Percentiles rank a stretch among this genome's conserved stretches.
These are phyloP conservation scores for Microthlaspi erraticum DNA, from an alignment of 345 rosid genomes.

Conservation along the genomic window DNA sequence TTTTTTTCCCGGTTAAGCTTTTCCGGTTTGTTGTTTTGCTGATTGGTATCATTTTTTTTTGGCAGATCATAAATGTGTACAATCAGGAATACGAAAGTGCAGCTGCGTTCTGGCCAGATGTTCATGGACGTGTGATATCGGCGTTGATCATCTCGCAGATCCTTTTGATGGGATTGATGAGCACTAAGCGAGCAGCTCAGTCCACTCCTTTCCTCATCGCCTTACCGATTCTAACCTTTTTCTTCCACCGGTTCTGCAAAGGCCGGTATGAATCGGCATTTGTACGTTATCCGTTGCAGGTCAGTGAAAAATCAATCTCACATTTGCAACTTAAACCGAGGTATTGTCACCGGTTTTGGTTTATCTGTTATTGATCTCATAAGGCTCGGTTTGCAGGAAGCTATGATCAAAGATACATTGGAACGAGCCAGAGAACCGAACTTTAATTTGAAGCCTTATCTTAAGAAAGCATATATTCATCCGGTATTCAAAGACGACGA, in stretches of 20 bases:
- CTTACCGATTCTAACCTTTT: slow-evolving; percentile 76
- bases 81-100: slow-evolving; percentile 91
- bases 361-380: slow-evolving; percentile 22
- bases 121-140: slow-evolving; percentile 70
- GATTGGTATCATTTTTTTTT: not conserved
- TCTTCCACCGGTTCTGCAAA: slow-evolving; percentile 72
- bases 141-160: slow-evolving; percentile 87
- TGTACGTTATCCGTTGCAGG: slow-evolving; percentile 76
- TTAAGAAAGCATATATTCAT: slow-evolving; percentile 77
- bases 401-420: slow-evolving; percentile 89
- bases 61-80: slow-evolving; percentile 92
- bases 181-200: slow-evolving; percentile 64
- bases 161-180: slow-evolving; percentile 75
- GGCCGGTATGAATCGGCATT: slow-evolving; percentile 91
- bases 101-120: slow-evolving; percentile 95
- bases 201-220: slow-evolving; percentile 79
- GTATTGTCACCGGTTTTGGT: slow-evolving; percentile 16
- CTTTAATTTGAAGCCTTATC: slow-evolving; percentile 69
- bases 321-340: not conserved
- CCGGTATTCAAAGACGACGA: slow-evolving; percentile 67
- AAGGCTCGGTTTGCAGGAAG: slow-evolving; percentile 62
- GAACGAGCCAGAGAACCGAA: slow-evolving; percentile 81
- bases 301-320: slow-evolving; percentile 23
- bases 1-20: too few species aligned
- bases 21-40: not conserved